These are phyloP conservation scores for Jaenimonas drosophilae DNA, from an alignment of 208 protist genomes.

Conservation along the genomic window DNA sequence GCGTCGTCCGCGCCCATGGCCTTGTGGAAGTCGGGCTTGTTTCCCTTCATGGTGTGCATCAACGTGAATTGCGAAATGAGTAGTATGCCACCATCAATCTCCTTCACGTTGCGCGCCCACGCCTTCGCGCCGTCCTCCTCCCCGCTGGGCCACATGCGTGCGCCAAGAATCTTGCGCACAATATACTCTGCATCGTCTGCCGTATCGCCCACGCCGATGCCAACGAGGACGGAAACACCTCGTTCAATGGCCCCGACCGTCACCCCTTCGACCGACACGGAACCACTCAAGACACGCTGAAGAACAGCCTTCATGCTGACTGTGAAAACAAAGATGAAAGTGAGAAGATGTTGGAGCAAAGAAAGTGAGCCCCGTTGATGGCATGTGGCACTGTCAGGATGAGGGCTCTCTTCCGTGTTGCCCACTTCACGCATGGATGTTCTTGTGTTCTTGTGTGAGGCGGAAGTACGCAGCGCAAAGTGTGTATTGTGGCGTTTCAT, in stretches of 20 bases:
- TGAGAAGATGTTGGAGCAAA: neutral
- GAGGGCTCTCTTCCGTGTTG: neutral
- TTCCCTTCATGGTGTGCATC: conserved; percentile 84
- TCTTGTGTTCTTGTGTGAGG: no score
- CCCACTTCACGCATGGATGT: neutral
- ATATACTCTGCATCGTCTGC: conserved; percentile 74
- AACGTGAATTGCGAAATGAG: conserved; percentile 90
- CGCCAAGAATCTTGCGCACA: conserved; percentile 59
- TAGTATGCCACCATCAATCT: conserved; percentile 77
- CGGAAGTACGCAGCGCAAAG: no score
- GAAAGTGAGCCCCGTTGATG: neutral
- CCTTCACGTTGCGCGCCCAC: conserved; percentile 70
- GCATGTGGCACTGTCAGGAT: neutral
- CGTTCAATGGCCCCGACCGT: conserved; percentile 66
- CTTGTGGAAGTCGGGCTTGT: conserved; percentile 88
- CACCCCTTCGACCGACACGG: conserved; percentile 54
- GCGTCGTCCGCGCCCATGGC: conserved; percentile 73
- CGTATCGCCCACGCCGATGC: conserved; percentile 69
- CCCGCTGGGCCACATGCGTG: conserved; percentile 59
- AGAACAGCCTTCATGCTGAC: conserved; percentile 74
- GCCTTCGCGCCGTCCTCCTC: conserved; percentile 49
- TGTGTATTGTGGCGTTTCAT: no score
- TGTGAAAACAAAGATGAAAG: conserved; percentile 3
- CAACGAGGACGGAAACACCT: conserved; percentile 74
- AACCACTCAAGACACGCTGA: conserved; percentile 60